Conservation (phyloP, 2,329 filamentous ascomycete species). For the Cryphonectria parasitica region DNA sequence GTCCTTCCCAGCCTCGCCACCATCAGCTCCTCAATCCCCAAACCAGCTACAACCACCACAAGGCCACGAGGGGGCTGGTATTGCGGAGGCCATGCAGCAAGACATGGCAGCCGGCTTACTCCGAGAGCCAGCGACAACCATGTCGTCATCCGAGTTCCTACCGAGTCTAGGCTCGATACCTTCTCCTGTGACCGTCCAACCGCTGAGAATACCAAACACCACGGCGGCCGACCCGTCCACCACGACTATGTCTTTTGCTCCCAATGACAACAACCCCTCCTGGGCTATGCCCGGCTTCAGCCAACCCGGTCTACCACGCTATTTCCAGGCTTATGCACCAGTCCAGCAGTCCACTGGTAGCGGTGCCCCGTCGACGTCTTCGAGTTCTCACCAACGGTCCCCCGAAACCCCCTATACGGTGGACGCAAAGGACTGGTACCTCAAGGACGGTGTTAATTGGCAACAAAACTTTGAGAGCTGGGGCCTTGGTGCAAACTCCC, state of each 20-base stretch:
- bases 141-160: slow-evolving; percentile 39
- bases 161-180: slow-evolving; percentile 33
- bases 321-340: slow-evolving; percentile 36
- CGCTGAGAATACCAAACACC: slow-evolving; percentile 14
- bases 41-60: slow-evolving; percentile 29
- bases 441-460: slow-evolving; percentile 61
- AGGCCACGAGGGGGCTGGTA: slow-evolving; percentile 39
- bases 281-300: slow-evolving; percentile 35
- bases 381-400: slow-evolving; percentile 30
- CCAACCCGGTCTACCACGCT: slow-evolving; percentile 36
- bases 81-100: slow-evolving; percentile 41
- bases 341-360: slow-evolving; percentile 29
- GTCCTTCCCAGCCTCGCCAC: slow-evolving; percentile 35
- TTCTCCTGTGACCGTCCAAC: slow-evolving; percentile 33
- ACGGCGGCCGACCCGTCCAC: slow-evolving; percentile 29
- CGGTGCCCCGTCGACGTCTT: slow-evolving; percentile 31
- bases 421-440: slow-evolving; percentile 60
- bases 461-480: slow-evolving; percentile 61
- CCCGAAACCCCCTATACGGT: slow-evolving; percentile 45
- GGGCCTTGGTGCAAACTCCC: slow-evolving; percentile 41
- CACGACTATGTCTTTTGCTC: slow-evolving; percentile 16
- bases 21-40: slow-evolving; percentile 31
- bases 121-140: slow-evolving; percentile 34
- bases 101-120: slow-evolving; percentile 27
- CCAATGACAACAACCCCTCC: slow-evolving; percentile 15